Evolutionary conservation across 1,284 basidiomycete genomes (phyloP), one percentile per base, ranked within the genome.

Genomic region (Wallemia hederae): DNA sequence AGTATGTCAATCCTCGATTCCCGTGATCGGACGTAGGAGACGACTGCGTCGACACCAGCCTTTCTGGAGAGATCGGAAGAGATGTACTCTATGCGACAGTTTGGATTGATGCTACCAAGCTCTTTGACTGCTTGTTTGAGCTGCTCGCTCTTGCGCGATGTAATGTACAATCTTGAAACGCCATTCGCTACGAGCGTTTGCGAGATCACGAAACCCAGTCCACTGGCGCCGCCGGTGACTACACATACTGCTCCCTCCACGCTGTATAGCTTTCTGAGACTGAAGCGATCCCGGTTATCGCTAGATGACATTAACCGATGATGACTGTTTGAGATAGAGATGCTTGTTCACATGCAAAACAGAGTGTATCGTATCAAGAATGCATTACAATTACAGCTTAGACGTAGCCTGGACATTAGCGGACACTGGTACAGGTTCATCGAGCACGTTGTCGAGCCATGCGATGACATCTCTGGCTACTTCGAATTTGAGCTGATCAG

Each of bases 181-280:
- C 85, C 85, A 65, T 87, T 89, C 71, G 81, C 79, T 1, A 83
- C 82, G 65, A 85, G 80, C 0, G 81, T 81, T 0, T 79, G 74
- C 5, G 86, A 81, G 65, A 90, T 87, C 79, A 86, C 82, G 66
- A 77, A 79, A 1, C 85, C 84, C 56, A 87, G 77, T 0, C 84
- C 85, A 33, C 80, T 79, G 56, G 81, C 78, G 27, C 59, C 59
- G 9, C 56, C 56, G 14, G 56, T 58, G 17, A 58, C 56, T 49
- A 49, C 19, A 22, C 39, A 49, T 11, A n/a, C n/a, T 49, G 39
- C 5, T 14, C n/a, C 39, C 22, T 49, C 3, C 5, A 49, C 19
- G 39, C 39, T 49, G n/a, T 49, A 49, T 49, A 49, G n/a, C 39
- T 49, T n/a, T 22, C 3, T 5, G 14, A 49, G 29, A 49, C 22